phyloP scores from a whole-genome alignment of 2,329 filamentous ascomycete species.

The Pseudogymnoascus sp. region DNA sequence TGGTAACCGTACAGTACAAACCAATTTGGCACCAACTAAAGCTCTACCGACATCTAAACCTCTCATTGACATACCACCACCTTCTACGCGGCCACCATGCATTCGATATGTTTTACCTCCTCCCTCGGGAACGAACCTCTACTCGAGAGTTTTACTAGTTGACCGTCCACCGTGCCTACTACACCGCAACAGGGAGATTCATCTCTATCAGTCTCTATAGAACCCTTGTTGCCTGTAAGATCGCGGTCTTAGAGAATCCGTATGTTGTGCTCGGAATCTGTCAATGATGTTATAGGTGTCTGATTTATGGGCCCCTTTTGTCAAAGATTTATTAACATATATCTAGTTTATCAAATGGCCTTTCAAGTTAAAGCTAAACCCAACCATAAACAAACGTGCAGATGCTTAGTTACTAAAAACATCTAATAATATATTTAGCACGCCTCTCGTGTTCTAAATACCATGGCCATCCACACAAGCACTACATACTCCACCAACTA shows the following conservation, averaged over 20 bases:
- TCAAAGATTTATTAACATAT: background rate
- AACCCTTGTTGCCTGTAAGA: too few species aligned
- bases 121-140: background rate
- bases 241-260: too few species aligned
- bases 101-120: background rate
- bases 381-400: background rate
- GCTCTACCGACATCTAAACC: background rate
- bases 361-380: background rate
- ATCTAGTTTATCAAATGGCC: background rate
- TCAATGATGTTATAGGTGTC: background rate
- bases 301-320: too few species aligned
- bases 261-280: too few species aligned
- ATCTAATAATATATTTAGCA: background rate
- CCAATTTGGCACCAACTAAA: background rate
- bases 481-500: background rate
- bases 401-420: background rate
- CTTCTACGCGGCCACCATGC: background rate
- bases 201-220: background rate
- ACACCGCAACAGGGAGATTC: background rate
- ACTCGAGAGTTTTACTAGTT: background rate
- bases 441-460: background rate
- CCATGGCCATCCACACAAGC: background rate
- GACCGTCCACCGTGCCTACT: background rate
- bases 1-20: background rate
- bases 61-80: background rate